phyloP scores from a whole-genome alignment of 176 grass and related monocot species.

The Cenchrus americanus region DNA sequence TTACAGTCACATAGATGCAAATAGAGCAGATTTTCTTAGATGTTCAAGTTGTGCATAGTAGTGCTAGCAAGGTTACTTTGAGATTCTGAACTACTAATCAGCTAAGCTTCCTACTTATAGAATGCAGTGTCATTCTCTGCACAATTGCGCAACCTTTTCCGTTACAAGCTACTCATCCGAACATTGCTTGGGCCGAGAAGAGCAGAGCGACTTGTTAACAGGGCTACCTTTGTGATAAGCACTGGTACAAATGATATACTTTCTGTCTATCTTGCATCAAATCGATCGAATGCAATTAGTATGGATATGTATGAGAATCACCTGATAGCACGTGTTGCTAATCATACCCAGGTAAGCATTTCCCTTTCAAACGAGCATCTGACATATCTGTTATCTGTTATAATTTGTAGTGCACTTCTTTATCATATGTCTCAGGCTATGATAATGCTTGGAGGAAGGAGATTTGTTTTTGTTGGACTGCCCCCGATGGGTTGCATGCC shows the following conservation, averaged over 20 bases:
- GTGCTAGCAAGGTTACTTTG: background rate
- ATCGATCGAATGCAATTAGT: slow-evolving; percentile 31
- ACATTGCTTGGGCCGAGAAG: slow-evolving; percentile 45
- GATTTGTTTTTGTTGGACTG: slow-evolving; percentile 58
- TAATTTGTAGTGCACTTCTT: background rate
- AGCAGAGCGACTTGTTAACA: slow-evolving; percentile 61
- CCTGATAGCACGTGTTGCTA: slow-evolving; percentile 50
- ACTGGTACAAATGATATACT: slow-evolving; percentile 67
- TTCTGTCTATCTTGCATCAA: slow-evolving; percentile 38
- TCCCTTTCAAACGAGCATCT: background rate
- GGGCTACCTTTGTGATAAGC: slow-evolving; percentile 62
- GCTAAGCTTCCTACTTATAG: slow-evolving; percentile 25
- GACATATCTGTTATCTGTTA: background rate
- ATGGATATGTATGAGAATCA: slow-evolving; percentile 51
- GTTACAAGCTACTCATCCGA: slow-evolving; percentile 57
- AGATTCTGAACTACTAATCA: slow-evolving; percentile 3
- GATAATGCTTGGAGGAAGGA: slow-evolving; percentile 63
- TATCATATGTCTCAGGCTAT: slow-evolving; percentile 47
- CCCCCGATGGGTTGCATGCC: slow-evolving; percentile 70
- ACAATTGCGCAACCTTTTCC: slow-evolving; percentile 57
- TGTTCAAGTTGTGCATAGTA: background rate
- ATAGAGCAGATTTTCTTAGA: background rate
- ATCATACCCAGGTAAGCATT: slow-evolving; percentile 60
- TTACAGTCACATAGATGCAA: background rate
- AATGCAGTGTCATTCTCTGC: slow-evolving; percentile 56